Evolutionary conservation across 768 basidiomycete genomes (phyloP), one percentile per base, ranked within the genome.

Genomic region (Kwoniella mangroviensis): DNA sequence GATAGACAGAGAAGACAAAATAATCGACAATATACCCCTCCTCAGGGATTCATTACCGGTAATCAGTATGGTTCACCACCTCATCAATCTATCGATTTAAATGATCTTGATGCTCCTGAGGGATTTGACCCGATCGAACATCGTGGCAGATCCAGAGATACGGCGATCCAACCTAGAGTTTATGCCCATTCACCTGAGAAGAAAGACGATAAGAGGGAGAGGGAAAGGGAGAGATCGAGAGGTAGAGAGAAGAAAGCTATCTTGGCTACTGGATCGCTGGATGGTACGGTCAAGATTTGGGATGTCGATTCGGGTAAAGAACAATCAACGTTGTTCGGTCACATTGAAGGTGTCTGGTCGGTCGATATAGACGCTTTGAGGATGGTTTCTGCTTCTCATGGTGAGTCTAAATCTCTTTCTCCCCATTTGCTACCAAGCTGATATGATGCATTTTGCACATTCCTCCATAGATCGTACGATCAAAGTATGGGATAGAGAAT

Each of bases 301-400:
- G 94, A 98, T 78, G 88, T 98, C 28, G 93, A 95, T 75, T 88
- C 90, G 1, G 93, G 91, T 51, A 89, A 90, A 77, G 86, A 89
- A 24, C 85, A 88, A 58, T 86, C 88, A 77, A 98, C 97, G 52
- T 87, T 95, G 71, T 99, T 99, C 82, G 97, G 95, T 1, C 95
- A 98, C 82, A 94, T 98, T 76, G 97, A 99, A 81, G 97, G 97
- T 64, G 94, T 99, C 19, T 99, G 97, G 97, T 90, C 90, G 3
- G 91, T 98, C 40, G 94, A 93, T 24, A 90, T 91, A 73, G 94
- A 99, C 83, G 91, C 93, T 79, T 86, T 98, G 77, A 86, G 96
- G 63, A 85, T 99, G 59, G 94, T 94, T 26, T 94, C 92, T 63
- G 95, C 90, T 7, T 95, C 93, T 78, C 96, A 98, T 80, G 89